Evolutionary conservation across 345 rosid genomes (phyloP).

Genomic region (Brassica nigra): DNA sequence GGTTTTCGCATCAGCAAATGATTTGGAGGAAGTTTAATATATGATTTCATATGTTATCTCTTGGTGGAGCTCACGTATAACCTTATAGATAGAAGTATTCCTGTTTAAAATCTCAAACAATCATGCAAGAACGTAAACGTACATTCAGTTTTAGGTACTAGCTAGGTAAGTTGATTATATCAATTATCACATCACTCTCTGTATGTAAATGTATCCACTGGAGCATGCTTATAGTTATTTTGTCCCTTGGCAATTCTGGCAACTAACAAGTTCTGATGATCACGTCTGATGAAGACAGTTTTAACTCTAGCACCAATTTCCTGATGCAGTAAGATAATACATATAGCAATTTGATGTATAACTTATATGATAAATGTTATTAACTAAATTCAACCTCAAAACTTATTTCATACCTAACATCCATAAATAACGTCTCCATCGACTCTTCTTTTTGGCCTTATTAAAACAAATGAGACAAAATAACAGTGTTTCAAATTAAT

Average conservation of each 20-base stretch:
- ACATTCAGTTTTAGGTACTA: neutral
- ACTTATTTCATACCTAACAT: constrained; percentile 35
- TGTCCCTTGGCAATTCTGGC: constrained; percentile 34
- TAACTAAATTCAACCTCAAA: neutral
- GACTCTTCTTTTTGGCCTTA: constrained; percentile 31
- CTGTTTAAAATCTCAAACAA: neutral
- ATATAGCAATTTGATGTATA: neutral
- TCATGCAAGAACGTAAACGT: neutral
- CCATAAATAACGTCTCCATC: constrained; percentile 35
- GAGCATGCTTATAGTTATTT: constrained; percentile 32
- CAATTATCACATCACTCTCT: neutral
- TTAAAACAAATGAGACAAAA: constrained; percentile 18
- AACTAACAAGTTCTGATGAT: constrained; percentile 30
- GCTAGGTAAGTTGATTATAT: neutral
- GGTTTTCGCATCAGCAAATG: constrained; percentile 32
- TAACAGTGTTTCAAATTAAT: neutral
- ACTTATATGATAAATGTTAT: neutral
- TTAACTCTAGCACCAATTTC: constrained; percentile 24
- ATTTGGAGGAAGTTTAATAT: neutral
- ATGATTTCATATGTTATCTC: neutral
- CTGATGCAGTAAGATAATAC: neutral
- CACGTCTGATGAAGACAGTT: constrained; percentile 28
- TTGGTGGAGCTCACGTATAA: constrained; percentile 27
- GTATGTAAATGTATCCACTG: constrained; percentile 19
- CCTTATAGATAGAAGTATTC: neutral